phyloP scores from a whole-genome alignment of 768 basidiomycete genomes.

The Phanerodontia chrysosporium region DNA sequence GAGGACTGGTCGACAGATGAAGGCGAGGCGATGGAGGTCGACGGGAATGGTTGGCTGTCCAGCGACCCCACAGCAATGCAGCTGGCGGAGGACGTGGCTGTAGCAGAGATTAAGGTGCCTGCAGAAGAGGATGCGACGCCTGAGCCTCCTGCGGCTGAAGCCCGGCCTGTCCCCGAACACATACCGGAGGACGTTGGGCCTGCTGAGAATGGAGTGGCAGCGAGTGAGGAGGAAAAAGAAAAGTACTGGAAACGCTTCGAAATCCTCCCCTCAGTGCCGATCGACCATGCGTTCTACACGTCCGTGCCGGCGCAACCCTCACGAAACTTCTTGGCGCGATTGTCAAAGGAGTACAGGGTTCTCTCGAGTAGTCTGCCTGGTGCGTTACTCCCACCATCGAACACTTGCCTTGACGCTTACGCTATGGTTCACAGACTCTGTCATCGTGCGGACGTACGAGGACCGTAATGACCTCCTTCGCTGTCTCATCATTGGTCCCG shows the following conservation, averaged over 20 bases:
- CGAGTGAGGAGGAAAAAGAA: constrained; percentile 32
- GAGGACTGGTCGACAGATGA: constrained; percentile 32
- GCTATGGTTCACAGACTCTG: constrained; percentile 53
- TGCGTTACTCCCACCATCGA: constrained; percentile 28
- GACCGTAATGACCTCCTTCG: constrained; percentile 84
- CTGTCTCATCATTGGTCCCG: constrained; percentile 86
- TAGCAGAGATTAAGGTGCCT: constrained; percentile 1
- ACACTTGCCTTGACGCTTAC: background rate
- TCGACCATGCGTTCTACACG: constrained; percentile 77
- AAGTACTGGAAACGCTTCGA: constrained; percentile 78
- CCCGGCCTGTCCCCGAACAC: background rate
- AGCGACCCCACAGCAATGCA: constrained; percentile 15
- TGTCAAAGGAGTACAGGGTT: constrained; percentile 80
- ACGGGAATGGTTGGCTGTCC: constrained; percentile 27
- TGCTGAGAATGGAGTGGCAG: background rate
- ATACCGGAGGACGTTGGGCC: background rate
- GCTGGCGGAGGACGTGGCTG: background rate
- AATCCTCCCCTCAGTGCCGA: constrained; percentile 67
- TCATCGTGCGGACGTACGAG: constrained; percentile 87
- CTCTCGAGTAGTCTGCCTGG: constrained; percentile 80
- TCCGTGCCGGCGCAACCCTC: constrained; percentile 59
- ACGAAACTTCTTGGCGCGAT: constrained; percentile 69
- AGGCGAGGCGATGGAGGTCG: constrained; percentile 36
- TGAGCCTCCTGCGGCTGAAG: background rate
- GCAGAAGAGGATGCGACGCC: background rate